Evolutionary conservation across 768 basidiomycete genomes (phyloP).

Genomic region (Epithele typhae): DNA sequence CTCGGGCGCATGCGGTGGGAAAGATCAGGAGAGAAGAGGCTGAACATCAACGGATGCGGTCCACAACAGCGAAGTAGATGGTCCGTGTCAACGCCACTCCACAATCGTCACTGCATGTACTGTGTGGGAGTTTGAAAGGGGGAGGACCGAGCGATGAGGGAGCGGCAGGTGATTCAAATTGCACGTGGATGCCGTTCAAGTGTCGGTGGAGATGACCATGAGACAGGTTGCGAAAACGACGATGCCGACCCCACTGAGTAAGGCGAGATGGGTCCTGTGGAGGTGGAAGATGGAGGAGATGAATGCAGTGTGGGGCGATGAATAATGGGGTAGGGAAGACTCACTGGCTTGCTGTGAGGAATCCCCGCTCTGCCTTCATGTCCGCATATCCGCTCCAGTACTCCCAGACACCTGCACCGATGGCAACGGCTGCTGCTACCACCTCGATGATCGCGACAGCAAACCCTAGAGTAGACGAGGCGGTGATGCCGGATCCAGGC

Average conservation of each 20-base stretch:
- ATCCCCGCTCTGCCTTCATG: slow-evolving; percentile 53
- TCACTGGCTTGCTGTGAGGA: slow-evolving; percentile 54
- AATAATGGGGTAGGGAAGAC: slow-evolving; percentile 21
- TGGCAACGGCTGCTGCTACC: slow-evolving; percentile 46
- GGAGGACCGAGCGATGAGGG: too few relatives aligned
- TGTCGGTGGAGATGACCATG: slow-evolving; percentile 15
- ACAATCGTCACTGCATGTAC: too few relatives aligned
- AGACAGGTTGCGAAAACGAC: slow-evolving; percentile 25
- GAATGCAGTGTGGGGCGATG: slow-evolving; percentile 1
- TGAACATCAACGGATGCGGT: slow-evolving; percentile 9
- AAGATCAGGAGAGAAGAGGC: slow-evolving; percentile 9
- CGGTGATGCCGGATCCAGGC: slow-evolving; percentile 17
- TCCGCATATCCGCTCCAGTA: slow-evolving; percentile 57
- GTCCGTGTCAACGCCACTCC: too few relatives aligned
- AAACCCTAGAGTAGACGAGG: slow-evolving; percentile 29
- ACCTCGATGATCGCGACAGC: slow-evolving; percentile 53
- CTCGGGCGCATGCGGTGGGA: neutral
- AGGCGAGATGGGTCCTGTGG: slow-evolving; percentile 24
- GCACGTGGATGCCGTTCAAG: too few relatives aligned
- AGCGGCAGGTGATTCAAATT: too few relatives aligned
- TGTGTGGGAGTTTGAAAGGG: too few relatives aligned
- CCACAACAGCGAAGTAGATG: slow-evolving; percentile 10
- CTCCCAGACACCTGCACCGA: slow-evolving; percentile 61
- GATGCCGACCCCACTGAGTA: slow-evolving; percentile 20
- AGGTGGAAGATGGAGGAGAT: neutral